Evolutionary conservation across 371 early-diverging fungal species (phyloP).

Genomic region (Polyrhizophydium stewartii): DNA sequence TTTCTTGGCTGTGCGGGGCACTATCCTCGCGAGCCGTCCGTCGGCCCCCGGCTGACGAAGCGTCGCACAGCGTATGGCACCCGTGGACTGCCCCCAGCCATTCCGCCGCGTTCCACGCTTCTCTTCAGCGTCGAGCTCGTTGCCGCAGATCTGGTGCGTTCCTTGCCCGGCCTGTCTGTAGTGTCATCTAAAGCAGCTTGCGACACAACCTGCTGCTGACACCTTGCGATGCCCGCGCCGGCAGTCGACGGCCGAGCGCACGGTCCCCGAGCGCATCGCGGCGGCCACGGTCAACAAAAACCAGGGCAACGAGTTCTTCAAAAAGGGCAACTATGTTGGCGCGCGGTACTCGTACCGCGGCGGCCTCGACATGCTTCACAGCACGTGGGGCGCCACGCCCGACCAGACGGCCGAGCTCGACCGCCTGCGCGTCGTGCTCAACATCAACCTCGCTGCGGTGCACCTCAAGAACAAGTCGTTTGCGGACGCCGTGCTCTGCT

Average conservation of each 20-base stretch:
- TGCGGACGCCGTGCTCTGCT: conserved; percentile 10
- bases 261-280: conserved; percentile 18
- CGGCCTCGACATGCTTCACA: conserved; percentile 8
- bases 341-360: conserved; percentile 17
- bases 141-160: background rate
- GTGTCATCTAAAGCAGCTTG: background rate
- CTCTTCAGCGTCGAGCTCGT: conserved; percentile 39
- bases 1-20: background rate
- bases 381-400: conserved; percentile 19
- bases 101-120: conserved; percentile 43
- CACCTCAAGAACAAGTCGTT: conserved; percentile 16
- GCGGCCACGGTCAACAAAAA: conserved; percentile 22
- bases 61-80: conserved; percentile 10
- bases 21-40: background rate
- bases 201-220: too few species aligned
- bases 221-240: too few species aligned
- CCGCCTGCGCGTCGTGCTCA: conserved; percentile 16
- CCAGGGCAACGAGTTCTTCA: conserved; percentile 31
- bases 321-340: conserved; percentile 4
- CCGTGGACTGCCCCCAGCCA: conserved; percentile 27
- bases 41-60: too few species aligned
- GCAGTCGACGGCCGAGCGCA: conserved; percentile 3
- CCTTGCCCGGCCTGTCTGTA: background rate
- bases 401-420: conserved; percentile 13
- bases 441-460: conserved; percentile 25